Evolutionary conservation across 2,329 filamentous ascomycete species (phyloP), one percentile per base, ranked within the genome.

Genomic region (Hyphodiscus sp.): DNA sequence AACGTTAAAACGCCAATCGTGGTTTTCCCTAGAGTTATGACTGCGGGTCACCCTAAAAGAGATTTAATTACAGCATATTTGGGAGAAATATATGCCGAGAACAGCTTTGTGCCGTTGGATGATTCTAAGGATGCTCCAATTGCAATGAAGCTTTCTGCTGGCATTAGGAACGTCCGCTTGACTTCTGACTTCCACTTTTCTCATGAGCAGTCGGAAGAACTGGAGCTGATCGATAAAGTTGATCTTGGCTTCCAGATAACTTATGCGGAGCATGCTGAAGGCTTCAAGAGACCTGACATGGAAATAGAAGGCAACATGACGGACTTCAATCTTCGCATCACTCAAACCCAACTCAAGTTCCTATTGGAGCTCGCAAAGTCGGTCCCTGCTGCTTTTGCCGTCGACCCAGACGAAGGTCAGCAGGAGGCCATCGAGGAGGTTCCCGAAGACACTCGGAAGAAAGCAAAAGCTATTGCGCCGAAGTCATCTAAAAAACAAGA

Each of bases 181-280:
- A 96, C 90, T 0, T 97, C 92, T 0, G 85, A 89, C 51, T 90
- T 97, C 65, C 82, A 95, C 67, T 97, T 95, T 63, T 70, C 81
- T 0, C 77, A 84, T 2, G 81, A 83, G 33, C 72, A 80, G 53
- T 82, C 82, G 0, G 94, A 99, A 69, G 91, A 96, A 68, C 76
- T 99, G 8, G 90, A 99, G 68, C 87, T 99, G 75, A 96, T 99
- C 62, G 91, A 99, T 65, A 91, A 96, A 63, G 91, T 99, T 13
- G 94, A 99, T 67, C 75, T 99, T 20, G 89, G 88, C 47, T 96
- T 99, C 72, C 89, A 88, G 56, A 85, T 99, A 59, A 95, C 87
- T 2, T 92, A 96, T 70, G 82, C 91, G 0, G 92, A 97, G 67
- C 94, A 99, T 67, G 84, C 82, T 61, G 70, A 81, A 30, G 87